A percentile compares a stretch with the other conserved stretches of the same genome.
Evolutionary conservation across 1,284 basidiomycete genomes (phyloP).

Genomic region (Entoloma clypeatum): DNA sequence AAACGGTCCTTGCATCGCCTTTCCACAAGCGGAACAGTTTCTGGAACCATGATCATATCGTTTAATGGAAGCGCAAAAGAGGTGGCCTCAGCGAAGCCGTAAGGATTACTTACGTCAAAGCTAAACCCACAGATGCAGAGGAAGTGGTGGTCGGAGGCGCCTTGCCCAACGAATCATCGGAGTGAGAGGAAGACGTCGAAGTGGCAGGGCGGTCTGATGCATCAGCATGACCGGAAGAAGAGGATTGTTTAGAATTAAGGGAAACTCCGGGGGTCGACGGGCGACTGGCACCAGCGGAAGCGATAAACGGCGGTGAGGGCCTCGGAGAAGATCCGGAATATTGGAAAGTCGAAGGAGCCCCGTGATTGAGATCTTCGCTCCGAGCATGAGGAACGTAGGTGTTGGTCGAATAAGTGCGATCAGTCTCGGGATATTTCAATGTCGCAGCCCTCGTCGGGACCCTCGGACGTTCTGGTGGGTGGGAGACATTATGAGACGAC

Average conservation of each 20-base stretch:
- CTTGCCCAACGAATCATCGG: constrained; percentile 44
- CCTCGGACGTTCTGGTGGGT: constrained; percentile 46
- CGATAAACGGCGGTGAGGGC: constrained; percentile 47
- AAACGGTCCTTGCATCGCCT: constrained; percentile 89
- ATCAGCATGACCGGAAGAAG: constrained; percentile 49
- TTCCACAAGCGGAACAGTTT: constrained; percentile 69
- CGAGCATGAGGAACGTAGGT: constrained; percentile 43
- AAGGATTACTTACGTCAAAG: constrained; percentile 39
- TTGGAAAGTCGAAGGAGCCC: constrained; percentile 26
- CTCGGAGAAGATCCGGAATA: constrained; percentile 37
- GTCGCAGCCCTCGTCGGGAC: constrained; percentile 62
- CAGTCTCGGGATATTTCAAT: constrained; percentile 47
- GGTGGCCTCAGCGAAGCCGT: no score
- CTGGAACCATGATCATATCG: constrained; percentile 35
- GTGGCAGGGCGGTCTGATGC: constrained; percentile 39
- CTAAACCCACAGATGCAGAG: constrained; percentile 38
- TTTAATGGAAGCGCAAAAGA: constrained; percentile 16
- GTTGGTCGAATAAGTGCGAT: constrained; percentile 44
- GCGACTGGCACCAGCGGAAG: constrained; percentile 39
- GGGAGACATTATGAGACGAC: constrained; percentile 32
- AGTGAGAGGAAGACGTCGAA: constrained; percentile 44
- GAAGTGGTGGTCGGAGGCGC: constrained; percentile 46
- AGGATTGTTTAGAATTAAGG: constrained; percentile 40
- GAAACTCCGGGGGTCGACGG: constrained; percentile 53
- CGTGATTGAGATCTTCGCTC: constrained; percentile 72